A percentile compares a stretch with the other conserved stretches of the same genome.
phyloP scores from a whole-genome alignment of 2,329 filamentous ascomycete genomes.

The Fusarium papillatum region DNA sequence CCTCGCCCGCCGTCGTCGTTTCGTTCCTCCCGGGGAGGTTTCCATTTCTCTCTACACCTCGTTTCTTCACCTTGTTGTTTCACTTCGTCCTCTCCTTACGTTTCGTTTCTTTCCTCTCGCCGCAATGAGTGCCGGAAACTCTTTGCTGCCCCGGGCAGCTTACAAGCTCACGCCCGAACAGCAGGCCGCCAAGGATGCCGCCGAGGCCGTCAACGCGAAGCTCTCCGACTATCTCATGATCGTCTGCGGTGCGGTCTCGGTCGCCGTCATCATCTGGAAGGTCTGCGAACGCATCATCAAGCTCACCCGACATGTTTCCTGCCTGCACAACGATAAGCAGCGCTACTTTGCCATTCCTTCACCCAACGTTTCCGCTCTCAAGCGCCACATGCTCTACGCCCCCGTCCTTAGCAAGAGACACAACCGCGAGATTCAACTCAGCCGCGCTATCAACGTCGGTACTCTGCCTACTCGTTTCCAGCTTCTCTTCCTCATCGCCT shows the following conservation, averaged over 20 bases:
- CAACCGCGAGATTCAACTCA: constrained; percentile 74
- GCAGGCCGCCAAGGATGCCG: constrained; percentile 21
- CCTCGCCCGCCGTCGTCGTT: constrained; percentile 6
- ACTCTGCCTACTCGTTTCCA: constrained; percentile 75
- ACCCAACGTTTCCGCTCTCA: constrained; percentile 68
- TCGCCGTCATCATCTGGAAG: constrained; percentile 76
- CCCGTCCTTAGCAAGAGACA: constrained; percentile 73
- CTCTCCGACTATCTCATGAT: constrained; percentile 73
- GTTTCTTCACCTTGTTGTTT: constrained; percentile 14
- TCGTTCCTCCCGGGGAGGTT: constrained; percentile 36
- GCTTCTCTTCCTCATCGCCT: constrained; percentile 65
- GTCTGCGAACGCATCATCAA: constrained; percentile 70
- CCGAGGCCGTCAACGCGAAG: constrained; percentile 55
- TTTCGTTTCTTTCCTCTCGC: constrained; percentile 2
- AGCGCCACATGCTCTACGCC: constrained; percentile 81
- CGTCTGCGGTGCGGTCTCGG: constrained; percentile 74
- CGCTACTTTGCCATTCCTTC: constrained; percentile 79
- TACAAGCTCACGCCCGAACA: constrained; percentile 35
- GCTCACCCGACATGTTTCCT: constrained; percentile 81
- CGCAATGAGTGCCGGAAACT: constrained; percentile 44
- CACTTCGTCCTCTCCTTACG: constrained; percentile 1
- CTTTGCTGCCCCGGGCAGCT: constrained; percentile 27
- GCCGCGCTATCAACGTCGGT: constrained; percentile 67
- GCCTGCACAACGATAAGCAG: constrained; percentile 84
- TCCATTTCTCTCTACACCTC: constrained; percentile 21